phyloP scores from a whole-genome alignment of 2,329 filamentous ascomycete species.

The Penicillium sp. region DNA sequence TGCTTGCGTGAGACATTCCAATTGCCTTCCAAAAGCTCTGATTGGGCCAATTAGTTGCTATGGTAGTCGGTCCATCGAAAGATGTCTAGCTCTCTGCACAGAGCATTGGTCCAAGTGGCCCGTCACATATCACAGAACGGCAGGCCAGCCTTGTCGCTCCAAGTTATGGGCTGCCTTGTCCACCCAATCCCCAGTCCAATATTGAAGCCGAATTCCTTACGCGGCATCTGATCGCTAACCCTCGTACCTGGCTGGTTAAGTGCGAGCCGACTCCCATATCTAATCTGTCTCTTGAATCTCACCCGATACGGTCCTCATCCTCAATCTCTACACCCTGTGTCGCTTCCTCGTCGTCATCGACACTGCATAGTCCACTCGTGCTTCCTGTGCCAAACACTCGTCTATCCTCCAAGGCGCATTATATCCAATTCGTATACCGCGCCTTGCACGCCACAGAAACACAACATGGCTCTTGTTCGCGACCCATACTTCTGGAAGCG shows the following conservation, averaged over 20 bases:
- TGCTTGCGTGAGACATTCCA: slow-evolving; percentile 1
- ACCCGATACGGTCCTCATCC: not conserved
- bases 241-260: slow-evolving; percentile 12
- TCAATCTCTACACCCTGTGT: not conserved
- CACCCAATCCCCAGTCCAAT: slow-evolving; percentile 1
- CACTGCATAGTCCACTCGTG: too few relatives aligned
- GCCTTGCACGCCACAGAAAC: not conserved
- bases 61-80: not conserved
- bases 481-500: slow-evolving; percentile 58
- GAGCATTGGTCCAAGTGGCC: not conserved
- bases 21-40: not conserved
- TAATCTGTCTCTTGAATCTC: not conserved
- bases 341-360: not conserved
- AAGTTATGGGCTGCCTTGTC: slow-evolving; percentile 4
- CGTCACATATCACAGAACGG: slow-evolving; percentile 4
- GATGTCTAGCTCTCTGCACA: not conserved
- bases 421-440: not conserved
- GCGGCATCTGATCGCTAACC: slow-evolving; percentile 7
- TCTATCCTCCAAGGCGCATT: not conserved
- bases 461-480: slow-evolving; percentile 46
- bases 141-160: not conserved
- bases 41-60: slow-evolving; percentile 8
- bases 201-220: slow-evolving; percentile 9
- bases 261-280: slow-evolving; percentile 5
- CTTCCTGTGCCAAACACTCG: not conserved